Evolutionary conservation across 345 rosid genomes (phyloP).

Genomic region (Moringa oleifera): DNA sequence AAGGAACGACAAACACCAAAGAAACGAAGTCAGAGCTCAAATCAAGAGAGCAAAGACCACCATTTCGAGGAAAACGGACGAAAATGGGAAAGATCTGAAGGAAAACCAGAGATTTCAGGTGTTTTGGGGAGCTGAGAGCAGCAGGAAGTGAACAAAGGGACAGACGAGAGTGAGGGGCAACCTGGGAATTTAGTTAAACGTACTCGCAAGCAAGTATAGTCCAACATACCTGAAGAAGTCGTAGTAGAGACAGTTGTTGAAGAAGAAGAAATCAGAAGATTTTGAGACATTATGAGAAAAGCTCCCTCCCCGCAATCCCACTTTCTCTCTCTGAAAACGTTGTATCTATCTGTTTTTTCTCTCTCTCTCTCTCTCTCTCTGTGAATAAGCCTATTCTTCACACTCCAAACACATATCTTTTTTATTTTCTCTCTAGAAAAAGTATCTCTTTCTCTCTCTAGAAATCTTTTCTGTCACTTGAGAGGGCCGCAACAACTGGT

Average conservation of each 20-base stretch:
- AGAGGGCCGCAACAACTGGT: conserved; percentile 48
- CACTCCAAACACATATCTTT: neutral
- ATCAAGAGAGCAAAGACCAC: conserved; percentile 13
- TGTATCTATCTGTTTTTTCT: conserved; percentile 5
- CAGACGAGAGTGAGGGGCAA: neutral
- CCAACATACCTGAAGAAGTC: conserved; percentile 21
- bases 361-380: too few species aligned
- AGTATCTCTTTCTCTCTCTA: conserved; percentile 16
- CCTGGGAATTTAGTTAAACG: neutral
- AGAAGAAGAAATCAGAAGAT: conserved; percentile 29
- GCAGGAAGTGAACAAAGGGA: neutral
- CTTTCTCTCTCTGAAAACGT: conserved; percentile 3
- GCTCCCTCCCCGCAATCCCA: neutral
- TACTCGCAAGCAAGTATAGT: neutral
- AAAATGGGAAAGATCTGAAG: conserved; percentile 35
- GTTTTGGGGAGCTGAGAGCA: conserved; percentile 1
- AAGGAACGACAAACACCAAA: neutral
- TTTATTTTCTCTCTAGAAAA: too few species aligned
- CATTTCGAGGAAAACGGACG: conserved; percentile 17
- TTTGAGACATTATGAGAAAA: conserved; percentile 21
- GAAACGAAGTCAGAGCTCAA: neutral
- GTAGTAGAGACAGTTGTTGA: neutral
- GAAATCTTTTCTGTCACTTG: conserved; percentile 23
- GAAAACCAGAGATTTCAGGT: conserved; percentile 4
- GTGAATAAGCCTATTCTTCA: neutral